phyloP scores from a whole-genome alignment of 148 eudicot species.

The Rhododendron vialii region DNA sequence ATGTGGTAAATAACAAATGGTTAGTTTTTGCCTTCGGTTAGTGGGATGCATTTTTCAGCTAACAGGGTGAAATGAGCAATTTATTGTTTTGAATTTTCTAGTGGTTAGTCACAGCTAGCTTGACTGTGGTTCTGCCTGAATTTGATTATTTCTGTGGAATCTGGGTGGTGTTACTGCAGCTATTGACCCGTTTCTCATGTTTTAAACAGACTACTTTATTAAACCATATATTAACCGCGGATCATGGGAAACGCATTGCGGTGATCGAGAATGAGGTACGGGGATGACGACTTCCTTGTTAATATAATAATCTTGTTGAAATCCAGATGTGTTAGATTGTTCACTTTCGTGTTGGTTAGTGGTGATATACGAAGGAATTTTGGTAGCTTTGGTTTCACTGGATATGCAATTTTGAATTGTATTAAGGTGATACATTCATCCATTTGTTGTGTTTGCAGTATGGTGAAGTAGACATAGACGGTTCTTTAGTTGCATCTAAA shows the following conservation, averaged over 20 bases:
- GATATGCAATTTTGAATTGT: background rate
- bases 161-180: background rate
- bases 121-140: background rate
- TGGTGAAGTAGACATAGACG: conserved; percentile 96
- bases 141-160: background rate
- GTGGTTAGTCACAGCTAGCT: background rate
- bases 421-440: background rate
- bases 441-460: conserved; percentile 46
- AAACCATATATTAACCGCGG: conserved; percentile 83
- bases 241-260: conserved; percentile 92
- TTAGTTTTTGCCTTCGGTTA: background rate
- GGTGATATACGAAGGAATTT: background rate
- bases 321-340: background rate
- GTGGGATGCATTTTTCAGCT: background rate
- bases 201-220: conserved; percentile 76
- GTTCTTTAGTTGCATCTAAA: conserved; percentile 96
- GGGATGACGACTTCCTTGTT: background rate
- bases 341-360: background rate
- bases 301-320: background rate
- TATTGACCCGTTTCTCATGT: conserved; percentile 1
- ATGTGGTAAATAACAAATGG: background rate
- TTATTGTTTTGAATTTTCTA: background rate
- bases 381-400: background rate
- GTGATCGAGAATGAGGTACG: conserved; percentile 97
- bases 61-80: background rate